Conservation (phyloP, 176 grass and related monocot species). For the Juncus effusus region DNA sequence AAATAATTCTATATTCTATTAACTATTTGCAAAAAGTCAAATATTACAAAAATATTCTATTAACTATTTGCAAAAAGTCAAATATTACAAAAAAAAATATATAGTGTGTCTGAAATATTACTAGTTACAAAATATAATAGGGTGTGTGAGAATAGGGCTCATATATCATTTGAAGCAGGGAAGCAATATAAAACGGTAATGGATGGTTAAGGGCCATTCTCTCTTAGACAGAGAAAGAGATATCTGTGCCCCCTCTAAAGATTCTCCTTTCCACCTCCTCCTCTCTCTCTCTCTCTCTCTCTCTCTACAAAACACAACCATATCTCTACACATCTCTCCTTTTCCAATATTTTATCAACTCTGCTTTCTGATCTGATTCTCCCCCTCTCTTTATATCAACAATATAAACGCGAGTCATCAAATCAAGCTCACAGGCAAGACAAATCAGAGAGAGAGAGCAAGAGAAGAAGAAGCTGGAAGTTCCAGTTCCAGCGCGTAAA, state of each 20-base stretch:
- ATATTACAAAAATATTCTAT: too few species aligned
- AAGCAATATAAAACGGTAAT: slow-evolving; percentile 8
- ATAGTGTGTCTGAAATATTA: too few species aligned
- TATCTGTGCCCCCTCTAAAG: slow-evolving; percentile 11
- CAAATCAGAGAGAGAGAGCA: not conserved
- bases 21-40: too few species aligned
- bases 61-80: too few species aligned
- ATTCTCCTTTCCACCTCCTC: slow-evolving; percentile 7
- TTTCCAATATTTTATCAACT: not conserved
- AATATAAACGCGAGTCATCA: not conserved
- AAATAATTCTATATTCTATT: too few species aligned
- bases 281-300: slow-evolving; percentile 2
- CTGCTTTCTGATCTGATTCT: too few species aligned
- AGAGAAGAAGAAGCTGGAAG: slow-evolving; percentile 7
- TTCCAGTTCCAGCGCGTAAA: not conserved
- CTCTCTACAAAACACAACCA: slow-evolving; percentile 1
- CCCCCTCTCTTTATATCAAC: not conserved
- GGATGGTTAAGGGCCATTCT: not conserved
- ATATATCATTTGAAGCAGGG: not conserved
- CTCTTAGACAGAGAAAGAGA: not conserved
- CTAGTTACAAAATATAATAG: not conserved
- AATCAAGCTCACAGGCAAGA: slow-evolving; percentile 9
- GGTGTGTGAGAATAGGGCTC: not conserved
- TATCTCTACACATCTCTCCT: not conserved
- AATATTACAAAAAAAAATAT: too few species aligned